These are phyloP conservation scores for Phytopythium montanum DNA, from an alignment of 352 stramenopile genomes.

Conservation along the genomic window DNA sequence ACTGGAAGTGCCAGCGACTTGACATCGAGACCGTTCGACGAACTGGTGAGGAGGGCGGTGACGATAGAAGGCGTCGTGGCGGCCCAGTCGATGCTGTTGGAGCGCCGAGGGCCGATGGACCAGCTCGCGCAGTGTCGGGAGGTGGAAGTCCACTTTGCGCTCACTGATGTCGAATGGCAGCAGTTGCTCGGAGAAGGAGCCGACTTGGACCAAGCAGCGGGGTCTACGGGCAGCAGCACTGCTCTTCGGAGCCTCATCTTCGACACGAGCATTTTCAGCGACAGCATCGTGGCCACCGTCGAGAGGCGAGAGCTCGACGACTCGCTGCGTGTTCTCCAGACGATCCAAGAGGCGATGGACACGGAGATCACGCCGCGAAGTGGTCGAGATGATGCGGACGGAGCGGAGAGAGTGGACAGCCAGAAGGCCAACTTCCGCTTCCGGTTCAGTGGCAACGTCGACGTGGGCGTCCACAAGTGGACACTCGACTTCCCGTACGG, in stretches of 20 bases:
- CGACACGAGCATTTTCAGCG: slow-evolving; percentile 22
- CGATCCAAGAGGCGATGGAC: slow-evolving; percentile 5
- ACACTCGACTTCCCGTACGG: slow-evolving; percentile 33
- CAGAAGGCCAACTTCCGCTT: slow-evolving; percentile 25
- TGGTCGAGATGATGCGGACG: background rate
- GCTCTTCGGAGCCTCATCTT: slow-evolving; percentile 21
- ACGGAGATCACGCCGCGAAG: background rate
- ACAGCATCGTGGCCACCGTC: slow-evolving; percentile 13
- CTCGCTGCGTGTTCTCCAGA: background rate
- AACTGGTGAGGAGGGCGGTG: slow-evolving; percentile 24
- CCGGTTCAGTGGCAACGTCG: slow-evolving; percentile 46
- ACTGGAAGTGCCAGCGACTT: slow-evolving; percentile 3
- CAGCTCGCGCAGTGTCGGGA: slow-evolving; percentile 15
- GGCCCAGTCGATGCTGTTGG: slow-evolving; percentile 12
- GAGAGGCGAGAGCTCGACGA: slow-evolving; percentile 6
- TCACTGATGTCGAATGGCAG: slow-evolving; percentile 44
- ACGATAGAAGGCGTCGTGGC: slow-evolving; percentile 31
- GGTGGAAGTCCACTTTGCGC: slow-evolving; percentile 33
- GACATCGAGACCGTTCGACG: slow-evolving; percentile 12
- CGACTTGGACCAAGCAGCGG: background rate
- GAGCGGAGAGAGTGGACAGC: background rate
- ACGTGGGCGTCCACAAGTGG: slow-evolving; percentile 37
- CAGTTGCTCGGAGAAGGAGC: background rate
- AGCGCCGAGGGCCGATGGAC: slow-evolving; percentile 4
- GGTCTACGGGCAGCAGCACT: background rate